Evolutionary conservation across 75 land plant genomes (phyloP).

Genomic region (Isoetes taiwanensis): DNA sequence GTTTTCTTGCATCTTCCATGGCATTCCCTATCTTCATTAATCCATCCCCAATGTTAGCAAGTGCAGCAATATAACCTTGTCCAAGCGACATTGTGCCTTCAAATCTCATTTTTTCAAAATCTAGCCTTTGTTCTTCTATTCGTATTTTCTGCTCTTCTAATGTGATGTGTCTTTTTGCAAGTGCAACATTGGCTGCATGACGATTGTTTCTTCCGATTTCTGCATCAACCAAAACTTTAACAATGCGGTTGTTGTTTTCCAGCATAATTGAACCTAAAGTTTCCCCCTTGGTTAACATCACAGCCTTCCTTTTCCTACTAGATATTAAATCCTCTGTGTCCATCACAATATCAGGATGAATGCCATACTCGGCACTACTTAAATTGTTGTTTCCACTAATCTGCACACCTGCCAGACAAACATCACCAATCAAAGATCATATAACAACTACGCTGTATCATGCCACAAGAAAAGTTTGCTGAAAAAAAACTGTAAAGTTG

Average conservation of each 20-base stretch:
- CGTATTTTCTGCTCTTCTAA: background rate
- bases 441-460: too few species aligned
- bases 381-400: too few species aligned
- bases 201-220: background rate
- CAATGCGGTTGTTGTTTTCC: constrained; percentile 4
- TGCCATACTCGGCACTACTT: too few species aligned
- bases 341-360: too few species aligned
- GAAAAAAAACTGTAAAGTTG: too few species aligned
- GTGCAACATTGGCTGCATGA: background rate
- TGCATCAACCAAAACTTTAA: background rate
- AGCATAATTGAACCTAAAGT: background rate
- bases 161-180: background rate
- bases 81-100: background rate
- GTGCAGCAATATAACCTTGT: background rate
- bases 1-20: too few species aligned
- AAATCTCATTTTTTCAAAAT: background rate
- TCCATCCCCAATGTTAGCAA: constrained; percentile 7
- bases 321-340: too few species aligned
- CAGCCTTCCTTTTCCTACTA: too few species aligned
- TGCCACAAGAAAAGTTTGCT: too few species aligned
- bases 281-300: background rate
- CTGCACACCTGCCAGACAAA: too few species aligned
- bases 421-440: too few species aligned
- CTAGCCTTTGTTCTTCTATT: background rate
- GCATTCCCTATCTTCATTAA: background rate